Evolutionary conservation across 1,139 yeast species (phyloP), one percentile per base, ranked within the genome.

Genomic region (Candida sanyaensis): DNA sequence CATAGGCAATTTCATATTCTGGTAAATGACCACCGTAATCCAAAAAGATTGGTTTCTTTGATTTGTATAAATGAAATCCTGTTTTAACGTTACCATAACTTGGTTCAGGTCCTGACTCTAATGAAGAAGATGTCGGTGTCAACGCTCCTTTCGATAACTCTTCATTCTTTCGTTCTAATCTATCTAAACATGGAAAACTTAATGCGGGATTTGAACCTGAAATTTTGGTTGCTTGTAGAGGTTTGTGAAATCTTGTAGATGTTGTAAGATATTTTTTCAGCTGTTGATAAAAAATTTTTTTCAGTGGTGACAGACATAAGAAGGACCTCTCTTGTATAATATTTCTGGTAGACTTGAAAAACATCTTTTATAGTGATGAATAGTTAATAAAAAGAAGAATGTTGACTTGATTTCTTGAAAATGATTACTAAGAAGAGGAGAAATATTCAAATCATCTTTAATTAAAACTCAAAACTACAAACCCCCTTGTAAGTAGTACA

Each of bases 151-250:
- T 55, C 23, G 73, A 68, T 29, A 83, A 64, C 26, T 70, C 64
- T 50, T 79, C 75, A 1, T 83, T 78, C 56, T 83, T 79, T 49
- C 78, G 71, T 55, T 90, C 96, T 36, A 86, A 70, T 56, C 78
- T 82, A 64, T 92, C 97, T 39, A 91, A 73, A 62, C 97, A 91
- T 2, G 97, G 97, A 63, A 91, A 92, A 1, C 84, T 68, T 77
- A 89, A 72, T 51, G 77, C 89, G 1, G 88, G 87, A 56, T 84
- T 84, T 11, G 84, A 72, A 3, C 64, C 52, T 13, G 41, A 30
- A 11, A 36, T 27, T 17, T 29, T 44, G 13, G 33, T 36, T 34
- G 40, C 29, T 64, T 59, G 46, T 45, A 51, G 26, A 40, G 50
- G 34, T 37, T 43, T 43, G 34, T 45, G 28, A 31, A 21, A 33